Evolutionary conservation across 345 rosid genomes (phyloP), one percentile per base, ranked within the genome.

Genomic region (Toxicodendron radicans): DNA sequence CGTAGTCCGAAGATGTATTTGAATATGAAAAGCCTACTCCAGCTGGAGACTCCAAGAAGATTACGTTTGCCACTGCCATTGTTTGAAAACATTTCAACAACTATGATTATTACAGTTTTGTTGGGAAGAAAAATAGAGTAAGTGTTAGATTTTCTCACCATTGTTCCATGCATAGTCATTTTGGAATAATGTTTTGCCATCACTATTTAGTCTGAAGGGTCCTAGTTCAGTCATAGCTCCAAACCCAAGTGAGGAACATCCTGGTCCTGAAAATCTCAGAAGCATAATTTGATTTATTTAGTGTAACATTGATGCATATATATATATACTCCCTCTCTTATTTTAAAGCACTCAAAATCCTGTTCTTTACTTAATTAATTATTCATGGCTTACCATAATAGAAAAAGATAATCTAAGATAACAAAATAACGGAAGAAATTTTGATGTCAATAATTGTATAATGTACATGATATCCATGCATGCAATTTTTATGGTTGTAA

Each of bases 211-310:
- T 27, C 30, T 60, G 58, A 81, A 81, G 24, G 83, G 87, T 68
- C 87, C 84, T n/a, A 79, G 76, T 58, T 84, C 87, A 61, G 73
- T 52, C 84, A 84, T 71, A 12, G 87, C 84, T 24, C 87, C 83
- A 58, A 49, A 65, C 1, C 74, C 83, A 60, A 84, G 49, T 0
- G 87, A 84, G 38, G 87, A 84, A 64, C 87, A 84, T 2, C 87
- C 83, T 46, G 87, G 87, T 8, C 87, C 87, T 81, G 75, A 24
- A 45, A 43, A 18, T 64, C 20, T 11, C 23, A 54, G 20, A 53
- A 17, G 27, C 30, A 27, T 1, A 27, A 23, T 24, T 21, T 10
- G 30, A 27, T 27, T 27, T 27, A 27, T 27, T 27, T 27, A 27
- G 30, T 27, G 0, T 27, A 27, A 27, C 30, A 27, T 27, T 27